Evolutionary conservation across 495 filamentous ascomycete species (phyloP), one percentile per base, ranked within the genome.

Genomic region (Podospora didyma): DNA sequence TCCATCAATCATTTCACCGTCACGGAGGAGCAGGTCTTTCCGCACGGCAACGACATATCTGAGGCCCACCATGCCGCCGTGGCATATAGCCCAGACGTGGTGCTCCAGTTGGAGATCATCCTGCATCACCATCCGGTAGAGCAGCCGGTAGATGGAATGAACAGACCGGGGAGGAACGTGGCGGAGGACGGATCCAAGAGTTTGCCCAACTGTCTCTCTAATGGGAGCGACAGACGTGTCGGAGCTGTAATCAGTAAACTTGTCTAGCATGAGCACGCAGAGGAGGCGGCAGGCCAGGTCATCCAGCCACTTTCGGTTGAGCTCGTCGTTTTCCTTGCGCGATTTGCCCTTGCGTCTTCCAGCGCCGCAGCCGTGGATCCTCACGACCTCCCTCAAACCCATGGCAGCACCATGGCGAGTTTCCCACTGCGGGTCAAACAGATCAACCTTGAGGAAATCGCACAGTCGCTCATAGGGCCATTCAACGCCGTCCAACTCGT

Each of bases 161-260:
- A 97, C 92, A 24, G 89, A 89, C 28, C 75, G 69, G 0, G 86
- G 75, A 12, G 89, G 81, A 17, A 96, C 73, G 70, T 96, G 88
- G 51, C 86, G 87, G 45, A 98, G 76, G 37, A 96, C 81, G 11
- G 93, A 88, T 63, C 93, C 95, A 21, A 98, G 77, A 2, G 91
- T 92, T 71, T 98, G 94, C n/a, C 94, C 95, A 22, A 96, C 89
- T 0, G 94, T 96, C 73, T 98, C 94, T 58, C 94, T 80, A 56
- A 98, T 96, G 1, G 94, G 94, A 2, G 94, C 94, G 37, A 98
- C 90, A 5, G 94, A 95, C 53, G 89, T 97, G 69, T 98, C 94
- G 7, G 93, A 96, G 53, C 95, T 91, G 72, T 97, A 97, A 69
- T 98, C 94, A 47, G 91, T 96, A 63, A 98, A 98, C 49, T 91